Evolutionary conservation across 768 basidiomycete genomes (phyloP).

Genomic region (Leccinum boreale): DNA sequence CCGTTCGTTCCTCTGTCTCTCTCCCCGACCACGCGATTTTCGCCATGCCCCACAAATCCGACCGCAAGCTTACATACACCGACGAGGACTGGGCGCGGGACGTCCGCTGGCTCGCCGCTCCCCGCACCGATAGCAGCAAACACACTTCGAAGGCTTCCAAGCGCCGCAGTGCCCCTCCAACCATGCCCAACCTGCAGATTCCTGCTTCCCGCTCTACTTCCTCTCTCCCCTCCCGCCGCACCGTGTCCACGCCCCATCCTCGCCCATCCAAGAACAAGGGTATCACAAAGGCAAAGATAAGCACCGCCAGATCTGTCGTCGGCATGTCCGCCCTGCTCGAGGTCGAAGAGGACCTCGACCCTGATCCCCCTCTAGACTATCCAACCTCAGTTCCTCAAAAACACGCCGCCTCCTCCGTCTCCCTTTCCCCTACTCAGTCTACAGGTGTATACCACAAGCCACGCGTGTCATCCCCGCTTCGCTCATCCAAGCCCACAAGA

Average conservation of each 20-base stretch:
- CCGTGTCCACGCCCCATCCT: slow-evolving; percentile 14
- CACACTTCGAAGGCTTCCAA: slow-evolving; percentile 19
- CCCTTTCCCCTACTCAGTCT: slow-evolving; percentile 11
- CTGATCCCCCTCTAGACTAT: slow-evolving; percentile 7
- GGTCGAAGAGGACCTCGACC: slow-evolving; percentile 46
- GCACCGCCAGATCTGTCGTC: slow-evolving; percentile 42
- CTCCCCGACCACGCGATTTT: slow-evolving; percentile 27
- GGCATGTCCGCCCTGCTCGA: slow-evolving; percentile 54
- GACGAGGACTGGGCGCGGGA: slow-evolving; percentile 69
- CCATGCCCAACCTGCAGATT: not conserved
- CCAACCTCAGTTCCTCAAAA: slow-evolving; percentile 14
- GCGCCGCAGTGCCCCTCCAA: slow-evolving; percentile 18
- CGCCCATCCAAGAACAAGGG: slow-evolving; percentile 28
- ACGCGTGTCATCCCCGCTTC: slow-evolving; percentile 25
- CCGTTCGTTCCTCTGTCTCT: slow-evolving; percentile 32
- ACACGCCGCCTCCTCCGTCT: slow-evolving; percentile 11
- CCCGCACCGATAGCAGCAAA: slow-evolving; percentile 24
- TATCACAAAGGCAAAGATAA: slow-evolving; percentile 29
- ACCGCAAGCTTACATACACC: slow-evolving; percentile 37
- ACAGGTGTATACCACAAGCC: slow-evolving; percentile 14
- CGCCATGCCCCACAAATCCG: slow-evolving; percentile 19
- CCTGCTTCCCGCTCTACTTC: slow-evolving; percentile 22
- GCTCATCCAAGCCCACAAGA: slow-evolving; percentile 22
- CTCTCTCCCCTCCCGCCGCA: slow-evolving; percentile 15
- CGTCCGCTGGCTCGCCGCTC: slow-evolving; percentile 56